Percentiles rank a stretch among this genome's conserved stretches.
These are phyloP conservation scores for Marvania coccoides DNA, from an alignment of 139 green algal species.

Conservation along the genomic window DNA sequence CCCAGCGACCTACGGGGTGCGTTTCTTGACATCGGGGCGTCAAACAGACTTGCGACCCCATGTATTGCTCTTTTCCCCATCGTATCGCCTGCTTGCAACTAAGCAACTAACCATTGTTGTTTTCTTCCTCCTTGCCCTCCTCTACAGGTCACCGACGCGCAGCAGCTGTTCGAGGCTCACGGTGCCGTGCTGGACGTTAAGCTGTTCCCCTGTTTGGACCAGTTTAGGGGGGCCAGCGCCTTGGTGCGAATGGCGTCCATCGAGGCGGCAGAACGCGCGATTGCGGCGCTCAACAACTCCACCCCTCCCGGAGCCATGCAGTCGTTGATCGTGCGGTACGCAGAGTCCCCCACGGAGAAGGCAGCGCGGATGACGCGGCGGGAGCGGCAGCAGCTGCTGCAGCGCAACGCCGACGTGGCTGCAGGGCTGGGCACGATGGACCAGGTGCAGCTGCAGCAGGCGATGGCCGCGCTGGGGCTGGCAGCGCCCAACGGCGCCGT, in stretches of 20 bases:
- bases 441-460: conserved; percentile 6
- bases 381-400: neutral
- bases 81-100: neutral
- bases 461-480: conserved; percentile 16
- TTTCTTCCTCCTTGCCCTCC: neutral
- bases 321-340: conserved; percentile 26
- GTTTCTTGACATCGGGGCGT: too few relatives aligned
- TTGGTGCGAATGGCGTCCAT: conserved; percentile 23
- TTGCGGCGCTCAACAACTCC: conserved; percentile 19
- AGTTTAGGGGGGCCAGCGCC: conserved; percentile 20
- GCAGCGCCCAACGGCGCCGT: neutral
- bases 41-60: neutral
- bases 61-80: neutral
- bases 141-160: conserved; percentile 8
- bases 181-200: conserved; percentile 33
- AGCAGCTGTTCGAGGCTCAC: conserved; percentile 21
- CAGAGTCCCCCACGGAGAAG: conserved; percentile 32
- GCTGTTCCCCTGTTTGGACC: conserved; percentile 31
- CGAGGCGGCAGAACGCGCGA: conserved; percentile 10
- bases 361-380: conserved; percentile 8
- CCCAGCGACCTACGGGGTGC: conserved; percentile 16
- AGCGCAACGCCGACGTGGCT: neutral
- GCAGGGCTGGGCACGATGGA: neutral
- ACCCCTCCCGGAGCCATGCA: conserved; percentile 9
- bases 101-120: neutral